A percentile compares a stretch with the other conserved stretches of the same genome.
These are phyloP conservation scores for Arachnopeziza araneosa DNA, from an alignment of 2,329 filamentous ascomycete species.

Conservation along the genomic window DNA sequence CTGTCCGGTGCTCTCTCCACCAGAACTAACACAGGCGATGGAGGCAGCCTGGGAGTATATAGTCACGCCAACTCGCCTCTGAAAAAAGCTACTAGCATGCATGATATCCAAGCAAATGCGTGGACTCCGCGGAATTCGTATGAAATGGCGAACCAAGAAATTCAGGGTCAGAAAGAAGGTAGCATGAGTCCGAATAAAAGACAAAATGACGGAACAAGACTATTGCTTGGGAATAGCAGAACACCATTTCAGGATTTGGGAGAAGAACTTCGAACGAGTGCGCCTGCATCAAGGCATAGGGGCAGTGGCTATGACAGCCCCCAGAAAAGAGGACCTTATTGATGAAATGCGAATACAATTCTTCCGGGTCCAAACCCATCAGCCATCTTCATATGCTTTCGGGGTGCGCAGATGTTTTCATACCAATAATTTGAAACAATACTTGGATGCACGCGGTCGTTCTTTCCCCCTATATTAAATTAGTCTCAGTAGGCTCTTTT, in stretches of 20 bases:
- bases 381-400: background rate
- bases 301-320: slow-evolving; percentile 17
- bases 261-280: slow-evolving; percentile 19
- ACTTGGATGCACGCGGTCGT: background rate
- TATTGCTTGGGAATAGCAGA: slow-evolving; percentile 5
- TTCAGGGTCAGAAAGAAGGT: slow-evolving; percentile 25
- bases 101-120: slow-evolving; percentile 44
- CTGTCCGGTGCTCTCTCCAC: slow-evolving; percentile 26
- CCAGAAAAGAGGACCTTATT: slow-evolving; percentile 21
- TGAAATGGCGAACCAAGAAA: slow-evolving; percentile 48
- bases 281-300: slow-evolving; percentile 11
- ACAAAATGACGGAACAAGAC: slow-evolving; percentile 14
- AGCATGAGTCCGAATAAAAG: slow-evolving; percentile 26
- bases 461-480: background rate
- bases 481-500: background rate
- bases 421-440: background rate
- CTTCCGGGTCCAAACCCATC: background rate
- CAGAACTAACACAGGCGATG: slow-evolving; percentile 43
- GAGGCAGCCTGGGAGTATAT: slow-evolving; percentile 75
- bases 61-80: slow-evolving; percentile 77
- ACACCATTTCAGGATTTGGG: slow-evolving; percentile 12
- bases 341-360: background rate
- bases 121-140: slow-evolving; percentile 52
- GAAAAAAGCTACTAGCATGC: slow-evolving; percentile 65
- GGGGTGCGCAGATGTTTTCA: background rate